Evolutionary conservation across 2,329 filamentous ascomycete species (phyloP).

Genomic region (Magnaporthiopsis incrustans): DNA sequence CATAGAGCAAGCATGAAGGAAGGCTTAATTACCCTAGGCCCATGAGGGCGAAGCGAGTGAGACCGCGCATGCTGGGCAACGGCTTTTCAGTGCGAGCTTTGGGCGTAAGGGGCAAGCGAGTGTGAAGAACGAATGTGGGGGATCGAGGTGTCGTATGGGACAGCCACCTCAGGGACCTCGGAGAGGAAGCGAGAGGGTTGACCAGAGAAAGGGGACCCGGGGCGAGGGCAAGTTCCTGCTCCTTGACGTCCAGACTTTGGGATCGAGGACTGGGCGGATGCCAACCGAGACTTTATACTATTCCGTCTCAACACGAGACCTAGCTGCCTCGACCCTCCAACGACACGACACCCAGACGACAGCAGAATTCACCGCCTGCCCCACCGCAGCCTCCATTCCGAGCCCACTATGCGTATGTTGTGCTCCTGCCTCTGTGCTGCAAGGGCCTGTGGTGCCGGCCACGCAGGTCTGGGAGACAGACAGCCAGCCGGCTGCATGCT

Average conservation of each 20-base stretch:
- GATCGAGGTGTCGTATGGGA: neutral
- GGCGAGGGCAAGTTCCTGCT: neutral
- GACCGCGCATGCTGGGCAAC: slow-evolving; percentile 5
- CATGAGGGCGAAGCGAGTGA: slow-evolving; percentile 8
- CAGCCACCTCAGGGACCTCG: neutral
- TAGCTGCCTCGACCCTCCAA: neutral
- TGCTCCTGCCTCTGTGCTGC: neutral
- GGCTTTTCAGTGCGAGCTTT: neutral
- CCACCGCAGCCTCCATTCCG: neutral
- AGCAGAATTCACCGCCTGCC: neutral
- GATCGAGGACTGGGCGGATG: neutral
- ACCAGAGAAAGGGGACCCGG: neutral
- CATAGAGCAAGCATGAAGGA: neutral
- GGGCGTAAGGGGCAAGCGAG: neutral
- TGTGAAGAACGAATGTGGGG: slow-evolving; percentile 1
- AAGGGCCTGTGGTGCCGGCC: neutral
- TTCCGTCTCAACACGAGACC: no score
- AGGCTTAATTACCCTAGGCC: slow-evolving; percentile 3
- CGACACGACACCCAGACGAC: neutral
- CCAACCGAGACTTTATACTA: neutral
- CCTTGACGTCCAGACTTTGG: neutral
- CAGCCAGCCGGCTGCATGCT: neutral
- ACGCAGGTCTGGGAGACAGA: neutral
- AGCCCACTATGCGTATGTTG: neutral
- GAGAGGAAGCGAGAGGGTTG: neutral